These are phyloP conservation scores for Corylus heterophylla DNA, from an alignment of 306 rosid species.

Conservation along the genomic window DNA sequence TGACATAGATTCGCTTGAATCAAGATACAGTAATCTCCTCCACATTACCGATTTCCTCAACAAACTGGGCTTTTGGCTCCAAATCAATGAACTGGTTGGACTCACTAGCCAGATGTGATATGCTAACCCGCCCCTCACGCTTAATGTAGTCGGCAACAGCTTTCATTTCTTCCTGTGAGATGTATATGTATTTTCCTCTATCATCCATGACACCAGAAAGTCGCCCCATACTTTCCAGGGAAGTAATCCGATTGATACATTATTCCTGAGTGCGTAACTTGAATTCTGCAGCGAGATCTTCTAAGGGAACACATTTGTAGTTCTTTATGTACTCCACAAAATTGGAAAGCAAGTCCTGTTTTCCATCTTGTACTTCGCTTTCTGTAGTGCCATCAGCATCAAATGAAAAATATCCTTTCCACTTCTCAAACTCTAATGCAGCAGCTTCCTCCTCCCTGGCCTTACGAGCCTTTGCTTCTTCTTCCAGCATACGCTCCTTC, in stretches of 20 bases:
- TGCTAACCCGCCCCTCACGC: conserved; percentile 92
- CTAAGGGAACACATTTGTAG: conserved; percentile 88
- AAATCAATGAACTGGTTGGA: conserved; percentile 98
- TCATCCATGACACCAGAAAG: conserved; percentile 99
- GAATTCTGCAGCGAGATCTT: conserved; percentile 96
- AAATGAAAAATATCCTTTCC: conserved; percentile 93
- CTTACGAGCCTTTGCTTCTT: conserved; percentile 83
- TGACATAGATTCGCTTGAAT: conserved; percentile 13
- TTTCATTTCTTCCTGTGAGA: conserved; percentile 91
- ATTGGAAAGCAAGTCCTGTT: conserved; percentile 65
- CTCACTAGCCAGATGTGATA: conserved; percentile 90
- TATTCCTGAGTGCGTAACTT: conserved; percentile 94
- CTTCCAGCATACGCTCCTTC: conserved; percentile 76
- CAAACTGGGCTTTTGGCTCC: conserved; percentile 73
- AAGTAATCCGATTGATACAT: conserved; percentile 85
- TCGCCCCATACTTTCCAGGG: conserved; percentile 78
- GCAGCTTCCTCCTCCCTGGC: conserved; percentile 98
- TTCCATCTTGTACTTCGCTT: conserved; percentile 69
- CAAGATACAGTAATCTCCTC: conserved; percentile 70
- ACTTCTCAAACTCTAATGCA: conserved; percentile 91
- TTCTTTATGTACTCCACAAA: conserved; percentile 91
- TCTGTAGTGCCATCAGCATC: conserved; percentile 94
- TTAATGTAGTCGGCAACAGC: conserved; percentile 90
- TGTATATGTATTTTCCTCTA: conserved; percentile 90
- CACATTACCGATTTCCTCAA: conserved; percentile 49